These are phyloP conservation scores for Linum usitatissimum DNA, from an alignment of 345 rosid species.

Conservation along the genomic window DNA sequence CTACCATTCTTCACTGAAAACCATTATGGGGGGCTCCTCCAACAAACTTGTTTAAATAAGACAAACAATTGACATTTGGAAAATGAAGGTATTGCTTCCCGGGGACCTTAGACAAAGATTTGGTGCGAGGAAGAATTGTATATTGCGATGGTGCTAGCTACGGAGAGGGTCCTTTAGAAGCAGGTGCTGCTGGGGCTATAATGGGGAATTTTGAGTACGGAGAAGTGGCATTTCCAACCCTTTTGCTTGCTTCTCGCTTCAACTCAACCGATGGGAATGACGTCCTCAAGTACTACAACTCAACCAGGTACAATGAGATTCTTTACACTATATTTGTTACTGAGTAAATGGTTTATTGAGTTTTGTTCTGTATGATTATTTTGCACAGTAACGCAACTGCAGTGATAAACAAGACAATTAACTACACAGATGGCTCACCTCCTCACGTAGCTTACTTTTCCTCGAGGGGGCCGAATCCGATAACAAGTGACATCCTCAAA, in stretches of 20 bases:
- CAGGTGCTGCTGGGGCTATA: constrained; percentile 21
- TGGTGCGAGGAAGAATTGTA: constrained; percentile 9
- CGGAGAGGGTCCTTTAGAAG: background rate
- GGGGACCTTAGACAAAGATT: background rate
- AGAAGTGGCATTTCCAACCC: constrained; percentile 12
- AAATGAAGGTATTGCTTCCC: background rate
- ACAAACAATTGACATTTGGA: background rate
- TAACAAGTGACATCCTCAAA: constrained; percentile 26
- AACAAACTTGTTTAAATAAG: background rate
- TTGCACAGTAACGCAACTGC: background rate
- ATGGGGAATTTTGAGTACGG: background rate
- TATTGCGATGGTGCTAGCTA: background rate
- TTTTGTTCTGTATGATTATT: background rate
- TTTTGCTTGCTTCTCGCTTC: constrained; percentile 20
- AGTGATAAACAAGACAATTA: background rate
- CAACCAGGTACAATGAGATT: constrained; percentile 15
- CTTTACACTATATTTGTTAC: background rate
- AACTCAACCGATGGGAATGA: background rate
- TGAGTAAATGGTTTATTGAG: background rate
- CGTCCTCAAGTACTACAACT: constrained; percentile 20
- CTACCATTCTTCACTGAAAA: too few relatives aligned
- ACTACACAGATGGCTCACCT: background rate
- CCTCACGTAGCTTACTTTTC: background rate
- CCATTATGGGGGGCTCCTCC: too few relatives aligned
- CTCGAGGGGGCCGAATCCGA: constrained; percentile 27